These are phyloP conservation scores for Populus hybrid DNA, from an alignment of 441 rosid genomes.

Conservation along the genomic window DNA sequence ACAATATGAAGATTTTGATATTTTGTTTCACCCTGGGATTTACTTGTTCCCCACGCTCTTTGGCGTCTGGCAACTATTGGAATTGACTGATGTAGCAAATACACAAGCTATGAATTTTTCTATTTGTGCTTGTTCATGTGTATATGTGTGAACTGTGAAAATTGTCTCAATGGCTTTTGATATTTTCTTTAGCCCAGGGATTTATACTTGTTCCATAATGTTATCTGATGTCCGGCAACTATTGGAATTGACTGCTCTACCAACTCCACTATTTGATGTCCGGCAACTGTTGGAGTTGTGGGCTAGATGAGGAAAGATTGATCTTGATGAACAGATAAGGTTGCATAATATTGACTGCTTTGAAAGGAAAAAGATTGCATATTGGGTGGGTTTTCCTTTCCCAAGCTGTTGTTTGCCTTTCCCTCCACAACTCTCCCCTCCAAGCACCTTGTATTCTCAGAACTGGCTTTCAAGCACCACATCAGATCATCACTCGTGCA, in stretches of 20 bases:
- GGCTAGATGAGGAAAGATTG: not conserved
- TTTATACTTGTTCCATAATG: not conserved
- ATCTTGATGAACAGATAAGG: not conserved
- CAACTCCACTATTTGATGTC: not conserved
- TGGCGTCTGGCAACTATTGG: not conserved
- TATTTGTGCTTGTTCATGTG: not conserved
- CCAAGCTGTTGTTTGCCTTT: not conserved
- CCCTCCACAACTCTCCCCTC: not conserved
- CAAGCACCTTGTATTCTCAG: not conserved
- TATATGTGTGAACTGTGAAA: not conserved
- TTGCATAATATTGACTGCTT: not conserved
- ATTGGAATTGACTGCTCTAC: not conserved
- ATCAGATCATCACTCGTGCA: not conserved
- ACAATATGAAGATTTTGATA: not conserved
- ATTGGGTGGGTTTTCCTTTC: not conserved
- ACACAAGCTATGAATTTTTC: not conserved
- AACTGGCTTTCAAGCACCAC: not conserved
- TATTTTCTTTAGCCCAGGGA: not conserved
- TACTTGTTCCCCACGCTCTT: not conserved
- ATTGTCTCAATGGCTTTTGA: not conserved
- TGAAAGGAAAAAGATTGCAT: not conserved
- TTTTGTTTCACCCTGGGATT: not conserved
- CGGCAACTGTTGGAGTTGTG: not conserved
- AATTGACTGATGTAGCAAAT: not conserved
- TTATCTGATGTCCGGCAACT: not conserved